Base-by-base conservation (phyloP, 345 rosid genomes). In the Populus ilicifolia region DNA sequence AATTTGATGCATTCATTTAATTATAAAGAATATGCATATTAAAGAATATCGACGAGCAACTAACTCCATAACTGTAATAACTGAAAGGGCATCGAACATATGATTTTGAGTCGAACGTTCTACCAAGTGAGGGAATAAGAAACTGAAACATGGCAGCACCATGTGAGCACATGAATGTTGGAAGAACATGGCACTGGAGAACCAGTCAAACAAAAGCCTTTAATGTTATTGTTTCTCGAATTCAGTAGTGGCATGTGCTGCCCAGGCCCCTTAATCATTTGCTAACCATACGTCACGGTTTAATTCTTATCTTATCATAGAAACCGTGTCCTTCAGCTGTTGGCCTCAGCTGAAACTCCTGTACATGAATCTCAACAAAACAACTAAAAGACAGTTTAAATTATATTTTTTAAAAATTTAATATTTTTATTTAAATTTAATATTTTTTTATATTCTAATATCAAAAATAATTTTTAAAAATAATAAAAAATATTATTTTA, bases 31-130 rank as follows among this genome's bases (percentile, higher is more conserved):
- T 9, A 36, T 8, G 38, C 29, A 66, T 33, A 63, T 27, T 23
- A 23, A 23, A 36, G 38, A 11, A 27, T 56, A 29, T 25, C 54
- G 41, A 63, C 50, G 76, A 74, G 82, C 85, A 88, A 85, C 91
- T 79, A 85, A 88, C 90, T 80, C 80, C 83, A 73, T 83, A 88
- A 91, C 93, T 69, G 90, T 83, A 89, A 85, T 88, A 91, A 89
- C 95, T 88, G 93, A 84, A 85, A 85, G 62, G 70, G 79, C 30
- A 64, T 70, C 69, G 17, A 33, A 70, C 9, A 38, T 75, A 61
- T 81, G 80, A 44, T 46, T 65, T 80, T 76, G 70, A 74, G 86
- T 88, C 88, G 86, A 84, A 82, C 78, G 78, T 80, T 76, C 74
- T 23, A 68, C 41, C 18, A 75, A 36, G n/a, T 70, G 79, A 74